Conservation (phyloP, 2,329 filamentous ascomycete species). For the Neospermospora avenae region DNA sequence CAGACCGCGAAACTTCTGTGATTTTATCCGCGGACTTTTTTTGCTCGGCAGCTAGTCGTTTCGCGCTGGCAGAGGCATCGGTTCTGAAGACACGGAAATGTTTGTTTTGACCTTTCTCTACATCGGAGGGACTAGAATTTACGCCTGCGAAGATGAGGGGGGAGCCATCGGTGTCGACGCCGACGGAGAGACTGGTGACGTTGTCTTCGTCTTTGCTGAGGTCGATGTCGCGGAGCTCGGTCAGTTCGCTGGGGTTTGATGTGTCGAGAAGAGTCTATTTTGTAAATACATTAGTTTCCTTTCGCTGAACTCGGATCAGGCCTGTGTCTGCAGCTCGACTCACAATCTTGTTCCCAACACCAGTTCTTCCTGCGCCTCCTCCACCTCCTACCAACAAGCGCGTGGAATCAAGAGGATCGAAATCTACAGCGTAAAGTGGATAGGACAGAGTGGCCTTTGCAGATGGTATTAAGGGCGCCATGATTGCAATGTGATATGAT, state of each 20-base stretch:
- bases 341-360: slow-evolving; percentile 85
- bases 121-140: slow-evolving; percentile 72
- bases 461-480: slow-evolving; percentile 33
- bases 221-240: slow-evolving; percentile 67
- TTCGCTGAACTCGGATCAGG: neutral
- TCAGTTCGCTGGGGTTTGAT: slow-evolving; percentile 40
- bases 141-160: slow-evolving; percentile 70
- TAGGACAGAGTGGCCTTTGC: slow-evolving; percentile 59
- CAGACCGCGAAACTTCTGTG: slow-evolving; percentile 49
- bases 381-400: slow-evolving; percentile 82
- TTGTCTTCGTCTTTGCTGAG: slow-evolving; percentile 85
- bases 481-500: slow-evolving; percentile 8
- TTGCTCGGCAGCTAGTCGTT: slow-evolving; percentile 41
- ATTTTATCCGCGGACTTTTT: slow-evolving; percentile 42
- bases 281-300: slow-evolving; percentile 2
- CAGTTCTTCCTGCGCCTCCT: slow-evolving; percentile 76
- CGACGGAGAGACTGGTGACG: slow-evolving; percentile 75
- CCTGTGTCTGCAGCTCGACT: slow-evolving; percentile 33
- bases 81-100: slow-evolving; percentile 78
- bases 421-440: slow-evolving; percentile 83
- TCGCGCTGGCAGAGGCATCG: slow-evolving; percentile 29
- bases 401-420: slow-evolving; percentile 74
- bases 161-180: slow-evolving; percentile 54
- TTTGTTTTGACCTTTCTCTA: slow-evolving; percentile 74
- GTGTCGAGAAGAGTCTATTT: slow-evolving; percentile 34